phyloP scores from a whole-genome alignment of 345 rosid genomes.

The Dipteronia dyeriana region DNA sequence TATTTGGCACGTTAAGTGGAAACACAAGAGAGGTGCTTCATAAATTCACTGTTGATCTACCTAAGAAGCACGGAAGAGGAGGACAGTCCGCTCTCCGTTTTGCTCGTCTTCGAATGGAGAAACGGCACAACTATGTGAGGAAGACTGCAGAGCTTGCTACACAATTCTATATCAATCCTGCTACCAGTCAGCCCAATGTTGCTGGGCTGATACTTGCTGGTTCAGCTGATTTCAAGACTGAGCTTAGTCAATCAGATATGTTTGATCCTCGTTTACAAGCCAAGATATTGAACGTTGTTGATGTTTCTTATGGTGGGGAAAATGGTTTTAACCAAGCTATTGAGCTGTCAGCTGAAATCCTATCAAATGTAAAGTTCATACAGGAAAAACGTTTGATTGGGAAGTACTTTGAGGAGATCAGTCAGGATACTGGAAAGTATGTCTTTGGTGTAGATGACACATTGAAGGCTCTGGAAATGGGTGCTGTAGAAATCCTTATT shows the following conservation, averaged over 20 bases:
- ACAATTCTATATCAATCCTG: conserved; percentile 81
- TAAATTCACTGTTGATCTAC: conserved; percentile 85
- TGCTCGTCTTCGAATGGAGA: conserved; percentile 96
- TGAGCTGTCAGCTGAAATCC: conserved; percentile 84
- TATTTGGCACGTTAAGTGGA: conserved; percentile 91
- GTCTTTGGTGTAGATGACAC: conserved; percentile 92
- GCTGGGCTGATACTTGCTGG: conserved; percentile 92
- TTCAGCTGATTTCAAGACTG: conserved; percentile 93
- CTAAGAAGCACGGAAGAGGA: conserved; percentile 97
- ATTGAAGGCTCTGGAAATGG: conserved; percentile 79
- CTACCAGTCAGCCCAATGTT: conserved; percentile 94
- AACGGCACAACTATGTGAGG: conserved; percentile 88
- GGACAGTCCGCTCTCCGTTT: conserved; percentile 96
- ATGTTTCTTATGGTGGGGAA: conserved; percentile 94
- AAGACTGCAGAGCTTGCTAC: conserved; percentile 97
- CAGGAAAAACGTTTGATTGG: conserved; percentile 89
- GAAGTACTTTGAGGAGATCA: conserved; percentile 91
- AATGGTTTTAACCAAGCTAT: conserved; percentile 94
- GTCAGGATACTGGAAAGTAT: conserved; percentile 90
- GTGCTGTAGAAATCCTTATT: conserved; percentile 87
- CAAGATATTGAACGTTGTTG: conserved; percentile 84
- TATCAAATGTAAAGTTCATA: conserved; percentile 90
- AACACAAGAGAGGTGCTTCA: conserved; percentile 91
- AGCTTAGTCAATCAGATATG: conserved; percentile 92
- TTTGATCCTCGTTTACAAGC: conserved; percentile 97